Conservation (phyloP, 169 alveolate genomes). For the Plasmodium cynomolgi region DNA sequence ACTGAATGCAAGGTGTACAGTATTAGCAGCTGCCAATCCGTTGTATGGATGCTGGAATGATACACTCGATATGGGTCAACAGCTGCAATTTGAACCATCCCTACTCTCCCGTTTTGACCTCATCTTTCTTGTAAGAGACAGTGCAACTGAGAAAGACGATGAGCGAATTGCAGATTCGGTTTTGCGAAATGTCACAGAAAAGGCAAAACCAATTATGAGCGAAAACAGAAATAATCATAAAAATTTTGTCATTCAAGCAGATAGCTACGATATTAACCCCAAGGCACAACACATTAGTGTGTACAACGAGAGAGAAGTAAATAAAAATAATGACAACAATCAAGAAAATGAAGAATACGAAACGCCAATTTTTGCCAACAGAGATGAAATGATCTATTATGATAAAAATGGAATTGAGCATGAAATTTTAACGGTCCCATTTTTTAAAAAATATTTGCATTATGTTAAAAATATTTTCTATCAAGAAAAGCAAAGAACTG, state of each 20-base stretch:
- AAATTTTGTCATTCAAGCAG: conserved; percentile 83
- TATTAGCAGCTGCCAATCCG: conserved; percentile 99
- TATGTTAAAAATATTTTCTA: conserved; percentile 82
- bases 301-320: conserved; percentile 64
- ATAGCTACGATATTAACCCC: conserved; percentile 81
- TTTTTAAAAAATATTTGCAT: conserved; percentile 83
- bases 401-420: conserved; percentile 82
- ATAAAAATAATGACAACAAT: conserved; percentile 66
- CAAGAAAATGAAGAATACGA: conserved; percentile 76
- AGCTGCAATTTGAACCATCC: conserved; percentile 98
- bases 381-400: conserved; percentile 82
- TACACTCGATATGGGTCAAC: conserved; percentile 91
- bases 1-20: conserved; percentile 98
- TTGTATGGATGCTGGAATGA: conserved; percentile 96
- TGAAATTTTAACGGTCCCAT: conserved; percentile 80
- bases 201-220: conserved; percentile 80
- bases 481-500: conserved; percentile 81
- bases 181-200: conserved; percentile 83
- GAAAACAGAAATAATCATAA: conserved; percentile 75
- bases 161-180: conserved; percentile 85
- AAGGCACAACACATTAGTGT: conserved; percentile 73
- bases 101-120: conserved; percentile 97
- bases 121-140: conserved; percentile 90
- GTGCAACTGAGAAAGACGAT: conserved; percentile 84
- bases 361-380: conserved; percentile 78